phyloP scores from a whole-genome alignment of 2,329 filamentous ascomycete species.

The Aspergillus melleus region DNA sequence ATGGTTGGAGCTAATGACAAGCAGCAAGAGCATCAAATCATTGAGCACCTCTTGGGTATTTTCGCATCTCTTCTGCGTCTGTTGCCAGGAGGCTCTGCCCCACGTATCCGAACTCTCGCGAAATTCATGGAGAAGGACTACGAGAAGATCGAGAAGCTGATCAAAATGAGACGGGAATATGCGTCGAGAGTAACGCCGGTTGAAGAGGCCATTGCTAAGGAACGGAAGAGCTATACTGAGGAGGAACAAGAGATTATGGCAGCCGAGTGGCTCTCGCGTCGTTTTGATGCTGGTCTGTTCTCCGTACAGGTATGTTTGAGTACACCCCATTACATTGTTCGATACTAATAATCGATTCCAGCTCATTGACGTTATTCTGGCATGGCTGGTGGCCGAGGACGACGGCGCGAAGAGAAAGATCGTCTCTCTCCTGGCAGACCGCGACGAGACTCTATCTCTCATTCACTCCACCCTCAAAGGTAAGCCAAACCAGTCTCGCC shows the following conservation, averaged over 20 bases:
- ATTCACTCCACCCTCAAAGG: constrained; percentile 68
- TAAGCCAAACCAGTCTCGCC: constrained; percentile 25
- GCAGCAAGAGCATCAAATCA: constrained; percentile 62
- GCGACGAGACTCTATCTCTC: constrained; percentile 64
- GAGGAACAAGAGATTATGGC: constrained; percentile 63
- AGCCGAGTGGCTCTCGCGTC: constrained; percentile 70
- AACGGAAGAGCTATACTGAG: constrained; percentile 55
- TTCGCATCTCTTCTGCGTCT: constrained; percentile 79
- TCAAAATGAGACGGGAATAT: constrained; percentile 72
- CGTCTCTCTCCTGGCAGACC: constrained; percentile 62
- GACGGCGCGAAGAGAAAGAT: constrained; percentile 69
- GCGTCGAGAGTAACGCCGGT: constrained; percentile 61
- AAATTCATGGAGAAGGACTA: constrained; percentile 97
- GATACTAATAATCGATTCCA: constrained; percentile 16
- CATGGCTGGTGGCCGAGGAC: constrained; percentile 92
- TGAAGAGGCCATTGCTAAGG: constrained; percentile 61
- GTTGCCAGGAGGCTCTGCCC: constrained; percentile 73
- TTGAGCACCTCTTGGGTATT: constrained; percentile 81
- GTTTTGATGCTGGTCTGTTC: constrained; percentile 82
- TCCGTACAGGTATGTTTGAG: constrained; percentile 61
- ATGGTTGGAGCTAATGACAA: constrained; percentile 17
- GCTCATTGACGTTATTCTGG: constrained; percentile 78
- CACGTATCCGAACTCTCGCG: constrained; percentile 79
- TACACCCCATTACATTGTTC: neutral
- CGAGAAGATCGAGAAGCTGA: constrained; percentile 73